Conservation (phyloP, 371 early-diverging fungal species). For the Rhizopus stolonifer region DNA sequence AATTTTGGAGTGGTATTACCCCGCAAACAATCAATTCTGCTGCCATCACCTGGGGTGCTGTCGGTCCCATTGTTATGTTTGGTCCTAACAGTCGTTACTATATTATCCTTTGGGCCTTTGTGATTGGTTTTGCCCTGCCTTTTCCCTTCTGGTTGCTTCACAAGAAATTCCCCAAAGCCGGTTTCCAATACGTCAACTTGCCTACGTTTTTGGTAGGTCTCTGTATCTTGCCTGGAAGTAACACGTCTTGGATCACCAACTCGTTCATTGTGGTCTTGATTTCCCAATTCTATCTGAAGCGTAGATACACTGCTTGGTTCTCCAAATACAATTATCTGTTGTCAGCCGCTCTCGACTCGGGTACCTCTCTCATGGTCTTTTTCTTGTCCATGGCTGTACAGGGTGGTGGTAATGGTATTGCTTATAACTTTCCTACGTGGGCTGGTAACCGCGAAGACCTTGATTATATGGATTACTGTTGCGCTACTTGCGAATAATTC, state of each 20-base stretch:
- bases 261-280: constrained; percentile 36
- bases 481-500: constrained; percentile 10
- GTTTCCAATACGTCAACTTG: constrained; percentile 41
- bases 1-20: constrained; percentile 54
- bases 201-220: constrained; percentile 51
- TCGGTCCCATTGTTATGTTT: constrained; percentile 75
- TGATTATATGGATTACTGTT: constrained; percentile 22
- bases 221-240: constrained; percentile 41
- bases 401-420: constrained; percentile 47
- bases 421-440: constrained; percentile 49
- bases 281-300: constrained; percentile 49
- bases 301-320: constrained; percentile 48
- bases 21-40: constrained; percentile 57
- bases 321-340: constrained; percentile 56
- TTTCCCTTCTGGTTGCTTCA: constrained; percentile 35
- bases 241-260: constrained; percentile 41
- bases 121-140: constrained; percentile 33
- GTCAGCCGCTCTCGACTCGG: constrained; percentile 59
- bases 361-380: constrained; percentile 54
- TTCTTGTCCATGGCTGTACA: constrained; percentile 49
- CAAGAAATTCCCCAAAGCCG: constrained; percentile 34
- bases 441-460: constrained; percentile 46
- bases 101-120: constrained; percentile 50
- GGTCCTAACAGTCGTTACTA: constrained; percentile 63
- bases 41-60: constrained; percentile 72